Base-by-base conservation (phyloP, 495 filamentous ascomycete species). In the Extremus antarcticus region DNA sequence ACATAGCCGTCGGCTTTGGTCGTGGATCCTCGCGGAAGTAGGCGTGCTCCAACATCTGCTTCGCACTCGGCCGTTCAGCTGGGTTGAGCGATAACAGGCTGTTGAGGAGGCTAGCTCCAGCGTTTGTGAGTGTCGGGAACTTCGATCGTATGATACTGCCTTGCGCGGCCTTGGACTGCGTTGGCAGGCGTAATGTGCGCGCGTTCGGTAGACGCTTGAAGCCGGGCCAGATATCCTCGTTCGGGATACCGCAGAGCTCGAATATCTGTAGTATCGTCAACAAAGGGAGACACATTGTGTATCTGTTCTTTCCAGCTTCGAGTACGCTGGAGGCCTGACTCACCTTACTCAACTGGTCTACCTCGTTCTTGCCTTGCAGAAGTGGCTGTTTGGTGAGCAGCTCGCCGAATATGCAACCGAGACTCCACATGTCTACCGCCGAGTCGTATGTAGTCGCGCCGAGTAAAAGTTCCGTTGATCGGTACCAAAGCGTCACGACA, bases 401-500 rank as follows among this genome's bases (percentile, higher is more conserved):
- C 70, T 98, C 91, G 52, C 85, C 92, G 67, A 98, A 95, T 64
- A 98, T 92, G 72, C 92, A 98, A 13, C 92, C 92, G 9, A 96
- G 73, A 69, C 86, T 90, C 92, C 92, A 98, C 77, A 95, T 83
- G 71, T 98, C 92, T 55, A 98, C 76, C 58, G 85, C 81, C 0
- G 73, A 65, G 47, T 79, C 84, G 74, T 98, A 98, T 20, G 76
- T 77, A 38, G 79, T 77, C 0, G 87, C 77, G 23, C 92, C 92
- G 11, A 98, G 78, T 3, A 98, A 79, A 17, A 98, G 76, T 67
- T 97, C 92, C 0, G 92, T 92, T 0, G 88, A 77, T 24, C 92
- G 85, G 69, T 98, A 98, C 92, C 92, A 98, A 8, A 98, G 82
- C 3, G 92, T 98, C 19, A 97, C 92, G 56, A 98, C 91, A 19